Evolutionary conservation across 1,139 yeast genomes (phyloP).

Genomic region (Blastobotrys arbuscula): DNA sequence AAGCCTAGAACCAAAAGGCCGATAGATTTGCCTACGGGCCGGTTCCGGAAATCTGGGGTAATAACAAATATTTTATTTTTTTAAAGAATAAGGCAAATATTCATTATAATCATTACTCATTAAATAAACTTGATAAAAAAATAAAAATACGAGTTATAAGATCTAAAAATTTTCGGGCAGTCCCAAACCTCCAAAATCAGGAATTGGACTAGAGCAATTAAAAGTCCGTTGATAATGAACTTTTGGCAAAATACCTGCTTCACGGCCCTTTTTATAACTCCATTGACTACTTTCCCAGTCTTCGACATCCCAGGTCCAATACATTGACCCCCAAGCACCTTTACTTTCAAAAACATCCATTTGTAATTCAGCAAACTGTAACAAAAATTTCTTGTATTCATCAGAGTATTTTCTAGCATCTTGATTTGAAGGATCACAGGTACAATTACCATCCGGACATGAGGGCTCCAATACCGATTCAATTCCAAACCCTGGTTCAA

Average conservation of each 20-base stretch:
- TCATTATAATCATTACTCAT: not conserved
- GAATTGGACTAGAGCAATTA: conserved; percentile 26
- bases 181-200: conserved; percentile 29
- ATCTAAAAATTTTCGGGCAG: conserved; percentile 27
- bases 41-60: not conserved
- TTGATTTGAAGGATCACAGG: conserved; percentile 28
- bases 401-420: conserved; percentile 28
- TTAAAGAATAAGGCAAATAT: not conserved
- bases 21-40: too few relatives aligned
- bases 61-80: too few relatives aligned
- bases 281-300: conserved; percentile 31
- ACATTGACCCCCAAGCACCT: conserved; percentile 35
- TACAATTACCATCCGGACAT: conserved; percentile 29
- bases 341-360: conserved; percentile 32
- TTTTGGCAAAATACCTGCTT: conserved; percentile 31
- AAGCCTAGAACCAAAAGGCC: too few relatives aligned
- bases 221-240: conserved; percentile 29
- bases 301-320: conserved; percentile 38
- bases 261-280: conserved; percentile 33
- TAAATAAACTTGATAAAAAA: not conserved
- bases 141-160: not conserved
- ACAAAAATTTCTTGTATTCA: conserved; percentile 28
- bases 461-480: conserved; percentile 25
- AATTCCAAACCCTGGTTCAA: conserved; percentile 22
- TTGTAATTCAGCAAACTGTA: conserved; percentile 33